Evolutionary conservation across 129 eudicot genomes (phyloP).

Genomic region (Lonicera japonica): DNA sequence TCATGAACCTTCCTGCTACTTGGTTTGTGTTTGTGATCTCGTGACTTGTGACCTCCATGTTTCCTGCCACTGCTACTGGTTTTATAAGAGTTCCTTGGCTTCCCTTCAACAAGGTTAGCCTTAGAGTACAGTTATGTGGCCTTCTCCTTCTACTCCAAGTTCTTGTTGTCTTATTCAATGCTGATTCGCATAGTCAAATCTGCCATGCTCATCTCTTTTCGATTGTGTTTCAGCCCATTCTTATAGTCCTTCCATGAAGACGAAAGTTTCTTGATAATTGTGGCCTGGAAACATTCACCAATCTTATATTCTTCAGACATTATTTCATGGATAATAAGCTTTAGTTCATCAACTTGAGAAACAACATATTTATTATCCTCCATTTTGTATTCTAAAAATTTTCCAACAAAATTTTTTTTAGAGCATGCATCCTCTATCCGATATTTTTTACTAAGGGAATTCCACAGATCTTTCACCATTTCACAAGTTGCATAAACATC

Average conservation of each 20-base stretch:
- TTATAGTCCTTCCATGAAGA: neutral
- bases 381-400: neutral
- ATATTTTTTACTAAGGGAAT: no score
- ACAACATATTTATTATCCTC: neutral
- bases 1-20: neutral
- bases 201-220: neutral
- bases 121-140: neutral
- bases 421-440: neutral
- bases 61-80: neutral
- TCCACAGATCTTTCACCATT: no score
- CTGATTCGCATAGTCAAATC: neutral
- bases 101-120: neutral
- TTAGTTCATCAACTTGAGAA: neutral
- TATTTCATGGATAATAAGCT: neutral
- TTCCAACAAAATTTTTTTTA: neutral
- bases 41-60: neutral
- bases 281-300: neutral
- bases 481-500: no score
- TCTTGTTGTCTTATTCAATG: neutral
- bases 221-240: neutral
- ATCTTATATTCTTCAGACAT: neutral
- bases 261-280: neutral
- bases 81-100: neutral
- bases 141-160: neutral
- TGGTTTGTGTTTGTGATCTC: neutral